Conservation (phyloP, 257 asterid species). For the Fraxinus excelsior region DNA sequence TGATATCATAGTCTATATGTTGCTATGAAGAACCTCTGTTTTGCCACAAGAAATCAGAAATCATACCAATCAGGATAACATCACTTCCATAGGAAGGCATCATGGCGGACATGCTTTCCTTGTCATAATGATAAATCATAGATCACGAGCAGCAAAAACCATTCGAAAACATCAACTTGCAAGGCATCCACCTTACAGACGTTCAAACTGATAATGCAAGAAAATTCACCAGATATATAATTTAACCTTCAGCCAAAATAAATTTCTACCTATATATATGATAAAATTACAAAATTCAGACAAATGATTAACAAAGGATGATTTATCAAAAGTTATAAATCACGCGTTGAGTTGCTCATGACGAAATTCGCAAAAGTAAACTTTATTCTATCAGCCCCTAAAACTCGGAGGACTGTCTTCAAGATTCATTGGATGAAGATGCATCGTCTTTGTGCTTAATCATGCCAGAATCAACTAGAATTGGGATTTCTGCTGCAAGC, state of each 20-base stretch:
- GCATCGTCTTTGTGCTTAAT: conserved; percentile 53
- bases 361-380: neutral
- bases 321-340: neutral
- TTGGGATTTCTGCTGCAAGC: conserved; percentile 60
- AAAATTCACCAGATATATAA: neutral
- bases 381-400: neutral
- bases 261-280: neutral
- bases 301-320: neutral
- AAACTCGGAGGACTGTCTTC: neutral
- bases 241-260: neutral
- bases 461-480: conserved; percentile 57
- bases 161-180: neutral
- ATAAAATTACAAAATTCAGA: neutral
- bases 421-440: conserved; percentile 35
- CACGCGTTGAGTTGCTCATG: neutral
- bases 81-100: too few species aligned
- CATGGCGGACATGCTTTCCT: too few species aligned
- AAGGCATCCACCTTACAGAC: neutral
- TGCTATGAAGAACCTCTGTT: too few species aligned
- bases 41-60: too few species aligned
- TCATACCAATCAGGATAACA: too few species aligned
- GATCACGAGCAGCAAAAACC: too few species aligned
- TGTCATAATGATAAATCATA: too few species aligned
- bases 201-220: neutral
- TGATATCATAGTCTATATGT: too few species aligned